These are phyloP conservation scores for Cladobotryum mycophilum DNA, from an alignment of 2,329 filamentous ascomycete genomes.

Conservation along the genomic window DNA sequence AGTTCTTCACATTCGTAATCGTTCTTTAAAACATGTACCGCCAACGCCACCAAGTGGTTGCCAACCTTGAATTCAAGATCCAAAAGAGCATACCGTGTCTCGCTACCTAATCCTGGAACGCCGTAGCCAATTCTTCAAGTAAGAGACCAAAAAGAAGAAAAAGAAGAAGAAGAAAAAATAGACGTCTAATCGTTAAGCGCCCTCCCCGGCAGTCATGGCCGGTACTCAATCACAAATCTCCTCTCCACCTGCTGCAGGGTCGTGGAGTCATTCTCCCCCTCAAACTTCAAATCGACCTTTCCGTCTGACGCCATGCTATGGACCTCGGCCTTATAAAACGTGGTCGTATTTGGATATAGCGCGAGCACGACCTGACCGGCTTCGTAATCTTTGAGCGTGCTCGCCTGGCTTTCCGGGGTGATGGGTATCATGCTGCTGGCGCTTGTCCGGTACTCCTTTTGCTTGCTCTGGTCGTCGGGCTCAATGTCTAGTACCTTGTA, in stretches of 20 bases:
- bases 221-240: conserved; percentile 70
- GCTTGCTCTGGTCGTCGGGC: conserved; percentile 62
- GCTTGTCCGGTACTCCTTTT: conserved; percentile 63
- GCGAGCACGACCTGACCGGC: conserved; percentile 68
- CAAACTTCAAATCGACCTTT: conserved; percentile 64
- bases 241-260: conserved; percentile 71
- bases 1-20: too few relatives aligned
- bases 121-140: not conserved
- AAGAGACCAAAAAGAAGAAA: not conserved
- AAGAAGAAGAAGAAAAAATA: not conserved
- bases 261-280: conserved; percentile 68
- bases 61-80: too few relatives aligned
- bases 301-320: conserved; percentile 56
- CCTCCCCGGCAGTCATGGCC: conserved; percentile 24
- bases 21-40: too few relatives aligned
- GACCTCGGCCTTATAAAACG: conserved; percentile 79
- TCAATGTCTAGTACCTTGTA: conserved; percentile 79
- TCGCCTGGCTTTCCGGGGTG: conserved; percentile 45
- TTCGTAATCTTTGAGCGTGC: conserved; percentile 53
- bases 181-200: not conserved
- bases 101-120: too few relatives aligned
- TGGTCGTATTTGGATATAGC: conserved; percentile 76
- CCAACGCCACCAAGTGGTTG: too few relatives aligned
- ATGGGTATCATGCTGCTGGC: conserved; percentile 74
- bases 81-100: too few relatives aligned